Conservation (phyloP, 495 filamentous ascomycete genomes). For the Glarea lozoyensis region DNA sequence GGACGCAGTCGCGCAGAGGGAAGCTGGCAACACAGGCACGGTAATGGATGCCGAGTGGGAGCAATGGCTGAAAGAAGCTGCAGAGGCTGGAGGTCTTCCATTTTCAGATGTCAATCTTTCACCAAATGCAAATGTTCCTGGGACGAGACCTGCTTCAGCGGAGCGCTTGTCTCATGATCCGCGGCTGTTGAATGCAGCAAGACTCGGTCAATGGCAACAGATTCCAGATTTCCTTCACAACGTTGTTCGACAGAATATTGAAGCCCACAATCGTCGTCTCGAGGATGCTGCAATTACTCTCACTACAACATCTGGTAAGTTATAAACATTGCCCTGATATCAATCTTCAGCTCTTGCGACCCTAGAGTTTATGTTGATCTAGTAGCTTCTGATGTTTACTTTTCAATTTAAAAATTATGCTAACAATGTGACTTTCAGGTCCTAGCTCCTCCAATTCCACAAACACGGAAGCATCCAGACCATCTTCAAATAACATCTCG, state of each 20-base stretch:
- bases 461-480: no score
- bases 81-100: constrained; percentile 48
- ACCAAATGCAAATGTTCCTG: constrained; percentile 21
- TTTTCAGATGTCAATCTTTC: constrained; percentile 24
- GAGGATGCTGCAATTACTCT: constrained; percentile 5
- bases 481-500: no score
- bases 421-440: no score
- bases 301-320: constrained; percentile 3
- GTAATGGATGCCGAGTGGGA: constrained; percentile 75
- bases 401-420: no score
- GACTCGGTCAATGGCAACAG: constrained; percentile 37
- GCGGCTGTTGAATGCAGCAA: constrained; percentile 35
- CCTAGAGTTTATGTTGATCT: constrained; percentile 2
- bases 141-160: constrained; percentile 25
- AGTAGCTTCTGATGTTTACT: no score
- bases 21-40: constrained; percentile 50
- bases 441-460: no score
- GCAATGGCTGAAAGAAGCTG: constrained; percentile 75
- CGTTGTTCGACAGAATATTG: constrained; percentile 30
- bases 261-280: constrained; percentile 8
- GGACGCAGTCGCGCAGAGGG: constrained; percentile 54
- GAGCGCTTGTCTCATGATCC: constrained; percentile 28
- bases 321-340: not conserved
- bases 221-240: constrained; percentile 40
- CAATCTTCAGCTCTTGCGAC: constrained; percentile 1